These are phyloP conservation scores for Gonium pectorale DNA, from an alignment of 139 green algal genomes.

Conservation along the genomic window DNA sequence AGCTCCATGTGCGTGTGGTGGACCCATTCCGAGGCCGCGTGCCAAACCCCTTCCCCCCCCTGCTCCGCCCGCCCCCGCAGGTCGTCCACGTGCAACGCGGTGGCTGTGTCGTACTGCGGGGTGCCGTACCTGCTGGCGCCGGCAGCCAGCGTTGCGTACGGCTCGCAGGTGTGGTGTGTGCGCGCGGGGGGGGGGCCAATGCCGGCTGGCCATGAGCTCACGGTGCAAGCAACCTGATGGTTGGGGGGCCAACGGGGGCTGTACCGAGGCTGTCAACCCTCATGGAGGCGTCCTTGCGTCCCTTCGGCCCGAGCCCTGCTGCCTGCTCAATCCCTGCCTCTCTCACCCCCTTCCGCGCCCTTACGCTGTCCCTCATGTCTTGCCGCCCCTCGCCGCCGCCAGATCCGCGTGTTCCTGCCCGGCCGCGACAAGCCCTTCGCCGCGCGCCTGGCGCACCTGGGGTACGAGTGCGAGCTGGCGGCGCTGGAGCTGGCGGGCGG, in stretches of 20 bases:
- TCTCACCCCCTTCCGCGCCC: not conserved
- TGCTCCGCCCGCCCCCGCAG: not conserved
- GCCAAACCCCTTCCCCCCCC: not conserved
- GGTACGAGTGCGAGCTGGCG: constrained; percentile 49
- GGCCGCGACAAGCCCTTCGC: constrained; percentile 43
- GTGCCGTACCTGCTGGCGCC: constrained; percentile 48
- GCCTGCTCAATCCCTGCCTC: too few species aligned
- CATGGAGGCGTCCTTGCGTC: too few species aligned
- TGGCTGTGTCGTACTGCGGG: constrained; percentile 33
- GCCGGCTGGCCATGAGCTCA: too few species aligned
- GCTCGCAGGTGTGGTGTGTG: constrained; percentile 42
- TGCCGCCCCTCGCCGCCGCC: not conserved
- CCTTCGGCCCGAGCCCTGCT: too few species aligned
- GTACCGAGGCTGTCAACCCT: too few species aligned
- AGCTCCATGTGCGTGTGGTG: too few species aligned
- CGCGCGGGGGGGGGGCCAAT: too few species aligned
- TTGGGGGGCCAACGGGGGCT: too few species aligned
- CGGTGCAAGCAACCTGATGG: too few species aligned
- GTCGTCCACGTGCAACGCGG: constrained; percentile 34
- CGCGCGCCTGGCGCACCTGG: constrained; percentile 43
- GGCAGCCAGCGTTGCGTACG: constrained; percentile 41
- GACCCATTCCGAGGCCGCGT: not conserved
- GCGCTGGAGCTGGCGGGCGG: constrained; percentile 20
- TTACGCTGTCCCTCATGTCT: not conserved
- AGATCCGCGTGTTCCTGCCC: constrained; percentile 40